Conservation (phyloP, 441 rosid genomes). For the Populus hybrid region DNA sequence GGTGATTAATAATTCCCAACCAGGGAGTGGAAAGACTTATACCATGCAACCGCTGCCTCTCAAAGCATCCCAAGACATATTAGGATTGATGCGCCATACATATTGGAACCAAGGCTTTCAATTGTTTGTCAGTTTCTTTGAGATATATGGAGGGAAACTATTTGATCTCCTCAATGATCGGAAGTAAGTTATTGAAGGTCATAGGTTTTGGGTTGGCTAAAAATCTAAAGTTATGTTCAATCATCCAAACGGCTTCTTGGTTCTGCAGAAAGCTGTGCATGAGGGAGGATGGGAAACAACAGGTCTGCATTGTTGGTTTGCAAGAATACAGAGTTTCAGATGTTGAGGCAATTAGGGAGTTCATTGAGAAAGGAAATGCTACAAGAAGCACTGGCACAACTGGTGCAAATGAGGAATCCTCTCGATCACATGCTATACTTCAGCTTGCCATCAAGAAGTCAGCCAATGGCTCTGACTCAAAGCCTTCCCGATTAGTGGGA, state of each 20-base stretch:
- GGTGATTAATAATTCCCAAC: constrained; percentile 4
- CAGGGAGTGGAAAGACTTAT: constrained; percentile 94
- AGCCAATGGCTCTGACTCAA: constrained; percentile 62
- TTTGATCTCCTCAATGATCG: constrained; percentile 84
- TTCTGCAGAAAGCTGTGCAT: constrained; percentile 72
- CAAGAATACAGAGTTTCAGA: constrained; percentile 81
- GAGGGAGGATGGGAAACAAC: constrained; percentile 97
- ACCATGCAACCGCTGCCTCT: constrained; percentile 92
- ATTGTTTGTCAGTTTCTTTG: constrained; percentile 81
- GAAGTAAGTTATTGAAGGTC: constrained; percentile 54
- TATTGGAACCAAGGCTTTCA: constrained; percentile 80
- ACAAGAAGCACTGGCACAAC: constrained; percentile 90
- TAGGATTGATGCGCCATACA: constrained; percentile 71
- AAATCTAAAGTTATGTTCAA: background rate
- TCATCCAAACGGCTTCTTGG: background rate
- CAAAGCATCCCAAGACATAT: constrained; percentile 77
- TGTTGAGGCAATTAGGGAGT: constrained; percentile 76
- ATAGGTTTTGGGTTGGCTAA: background rate
- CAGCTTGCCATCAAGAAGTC: constrained; percentile 88
- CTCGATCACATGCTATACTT: constrained; percentile 97
- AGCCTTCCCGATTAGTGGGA: constrained; percentile 76
- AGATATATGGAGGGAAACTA: constrained; percentile 88
- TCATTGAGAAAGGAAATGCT: constrained; percentile 85
- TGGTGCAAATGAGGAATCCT: constrained; percentile 95
- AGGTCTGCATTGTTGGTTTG: constrained; percentile 92